Base-by-base conservation (phyloP, 83 land plant genomes). In the Picea mariana region DNA sequence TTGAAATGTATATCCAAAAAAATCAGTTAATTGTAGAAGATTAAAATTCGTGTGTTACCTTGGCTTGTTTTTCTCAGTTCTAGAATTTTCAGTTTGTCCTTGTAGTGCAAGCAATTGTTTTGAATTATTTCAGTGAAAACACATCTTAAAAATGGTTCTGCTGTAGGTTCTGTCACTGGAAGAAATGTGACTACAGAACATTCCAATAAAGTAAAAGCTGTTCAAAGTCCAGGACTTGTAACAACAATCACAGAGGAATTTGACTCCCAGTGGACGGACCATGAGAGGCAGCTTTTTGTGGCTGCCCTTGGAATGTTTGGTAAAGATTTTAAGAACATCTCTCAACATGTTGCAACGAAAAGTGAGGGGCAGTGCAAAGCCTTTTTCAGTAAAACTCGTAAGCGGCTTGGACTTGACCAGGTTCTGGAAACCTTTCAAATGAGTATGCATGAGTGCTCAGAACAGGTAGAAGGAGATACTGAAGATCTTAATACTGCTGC, bases 131-230 rank as follows among this genome's bases (percentile, higher is more conserved):
- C 15, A 87, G 88, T 24, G 89, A 89, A 34, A 91, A 88, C 75
- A 92, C 88, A 11, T 80, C 89, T 86, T 76, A 88, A 65, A 88
- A 88, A 58, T 90, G 86, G 49, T 82, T 88, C 24, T 88, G 87
- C 58, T 87, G 85, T 81, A 85, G 90, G 80, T 73, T 83, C 81
- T 85, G 92, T 21, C 86, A 78, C 72, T 69, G 80, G 16, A 86
- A 91, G 69, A 78, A 83, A 18, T 79, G 34, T 12, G 79, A 79
- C 24, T 80, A 85, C 11, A 40, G 81, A 85, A 86, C 24, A 75
- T 62, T 40, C 78, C 81, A 69, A 18, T 84, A 83, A 68, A 60
- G 47, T 24, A 83, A 84, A 62, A 78, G 63, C 55, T 2, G 49
- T 12, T 62, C 34, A 34, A 27, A 26, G 6, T 81, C 77, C 20